phyloP scores from a whole-genome alignment of 2,329 filamentous ascomycete species.

The Cladosporium cucumerinum region DNA sequence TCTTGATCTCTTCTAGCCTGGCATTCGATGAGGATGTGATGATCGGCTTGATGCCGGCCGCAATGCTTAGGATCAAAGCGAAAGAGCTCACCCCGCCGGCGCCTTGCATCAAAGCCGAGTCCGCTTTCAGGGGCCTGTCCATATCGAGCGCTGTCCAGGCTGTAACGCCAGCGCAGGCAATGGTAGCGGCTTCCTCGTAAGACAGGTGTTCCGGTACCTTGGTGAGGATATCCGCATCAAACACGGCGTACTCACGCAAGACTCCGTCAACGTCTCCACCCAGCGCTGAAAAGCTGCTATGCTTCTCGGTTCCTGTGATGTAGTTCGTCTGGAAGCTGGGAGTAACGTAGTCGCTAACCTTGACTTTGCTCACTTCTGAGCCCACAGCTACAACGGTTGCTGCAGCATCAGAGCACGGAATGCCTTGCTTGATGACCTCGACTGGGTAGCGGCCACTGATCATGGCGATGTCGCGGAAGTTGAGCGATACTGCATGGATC shows the following conservation, averaged over 20 bases:
- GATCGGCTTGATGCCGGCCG: constrained; percentile 35
- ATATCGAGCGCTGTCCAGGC: constrained; percentile 43
- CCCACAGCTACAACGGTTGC: constrained; percentile 27
- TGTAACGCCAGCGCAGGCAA: constrained; percentile 46
- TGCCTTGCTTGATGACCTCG: constrained; percentile 27
- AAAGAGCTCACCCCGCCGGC: constrained; percentile 29
- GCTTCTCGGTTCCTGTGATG: constrained; percentile 38
- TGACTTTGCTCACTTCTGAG: constrained; percentile 21
- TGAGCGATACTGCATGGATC: constrained; percentile 30
- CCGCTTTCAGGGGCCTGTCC: constrained; percentile 20
- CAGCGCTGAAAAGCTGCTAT: constrained; percentile 44
- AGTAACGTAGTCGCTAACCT: constrained; percentile 24
- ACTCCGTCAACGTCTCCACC: constrained; percentile 46
- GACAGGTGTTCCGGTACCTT: constrained; percentile 39
- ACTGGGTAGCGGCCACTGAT: constrained; percentile 31
- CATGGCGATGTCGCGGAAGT: constrained; percentile 34
- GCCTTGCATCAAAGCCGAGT: constrained; percentile 44
- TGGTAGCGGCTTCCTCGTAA: constrained; percentile 37
- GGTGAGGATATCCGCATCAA: constrained; percentile 38
- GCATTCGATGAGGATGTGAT: constrained; percentile 49
- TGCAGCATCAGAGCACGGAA: constrained; percentile 37
- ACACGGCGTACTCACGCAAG: constrained; percentile 41
- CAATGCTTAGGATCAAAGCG: constrained; percentile 29
- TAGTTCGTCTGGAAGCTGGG: constrained; percentile 41
- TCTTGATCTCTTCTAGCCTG: constrained; percentile 51